A percentile compares a stretch with the other conserved stretches of the same genome.
These are phyloP conservation scores for Erigeron philadelphicus DNA, from an alignment of 140 eudicot species.

Conservation along the genomic window DNA sequence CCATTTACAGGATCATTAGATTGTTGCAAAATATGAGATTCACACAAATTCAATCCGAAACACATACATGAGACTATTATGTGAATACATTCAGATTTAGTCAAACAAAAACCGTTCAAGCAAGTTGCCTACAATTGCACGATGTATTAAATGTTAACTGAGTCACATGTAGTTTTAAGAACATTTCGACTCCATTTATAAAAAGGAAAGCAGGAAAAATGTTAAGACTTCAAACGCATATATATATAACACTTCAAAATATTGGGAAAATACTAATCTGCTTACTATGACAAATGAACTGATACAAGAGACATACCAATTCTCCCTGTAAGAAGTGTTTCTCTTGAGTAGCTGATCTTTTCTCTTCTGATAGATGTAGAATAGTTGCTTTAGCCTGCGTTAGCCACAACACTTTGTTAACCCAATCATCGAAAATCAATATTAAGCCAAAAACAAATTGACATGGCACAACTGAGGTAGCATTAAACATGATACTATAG, in stretches of 20 bases:
- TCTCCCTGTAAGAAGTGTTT: conserved; percentile 36
- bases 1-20: neutral
- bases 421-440: conserved; percentile 11
- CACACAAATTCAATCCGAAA: neutral
- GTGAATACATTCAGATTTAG: neutral
- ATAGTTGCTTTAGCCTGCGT: conserved; percentile 36
- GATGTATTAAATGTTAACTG: neutral
- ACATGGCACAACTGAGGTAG: conserved; percentile 13
- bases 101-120: conserved; percentile 6
- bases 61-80: neutral
- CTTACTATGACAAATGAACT: neutral
- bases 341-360: conserved; percentile 33
- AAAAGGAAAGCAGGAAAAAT: neutral
- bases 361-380: conserved; percentile 35
- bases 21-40: neutral
- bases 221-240: conserved; percentile 1
- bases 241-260: neutral
- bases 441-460: conserved; percentile 6
- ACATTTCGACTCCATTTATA: neutral
- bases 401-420: conserved; percentile 26
- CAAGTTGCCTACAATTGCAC: conserved; percentile 3
- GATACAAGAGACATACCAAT: conserved; percentile 24
- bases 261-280: neutral
- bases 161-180: conserved; percentile 1
- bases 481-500: conserved; percentile 6